Percentiles rank a stretch among this genome's conserved stretches.
These are phyloP conservation scores for Lentinula lateritia DNA, from an alignment of 768 basidiomycete species.

Conservation along the genomic window DNA sequence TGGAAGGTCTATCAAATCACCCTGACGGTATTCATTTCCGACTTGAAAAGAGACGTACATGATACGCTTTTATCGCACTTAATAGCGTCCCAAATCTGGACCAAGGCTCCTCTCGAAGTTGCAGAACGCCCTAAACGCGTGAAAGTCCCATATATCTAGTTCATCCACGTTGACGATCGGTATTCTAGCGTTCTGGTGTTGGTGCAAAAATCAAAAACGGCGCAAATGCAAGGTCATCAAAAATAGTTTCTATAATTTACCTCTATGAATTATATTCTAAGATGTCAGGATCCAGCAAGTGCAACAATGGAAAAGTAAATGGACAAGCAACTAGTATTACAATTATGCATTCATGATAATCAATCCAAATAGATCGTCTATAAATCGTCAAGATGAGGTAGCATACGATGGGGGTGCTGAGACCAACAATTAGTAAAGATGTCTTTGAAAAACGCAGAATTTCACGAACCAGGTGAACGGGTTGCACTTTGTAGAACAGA, in stretches of 20 bases:
- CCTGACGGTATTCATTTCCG: no score
- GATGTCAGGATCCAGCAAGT: no score
- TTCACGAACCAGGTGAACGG: conserved; percentile 48
- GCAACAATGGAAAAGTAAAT: not conserved
- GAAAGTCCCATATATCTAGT: no score
- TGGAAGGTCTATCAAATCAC: no score
- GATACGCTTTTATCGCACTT: no score
- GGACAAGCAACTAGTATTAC: not conserved
- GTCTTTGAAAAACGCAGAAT: not conserved
- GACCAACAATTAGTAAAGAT: conserved; percentile 2
- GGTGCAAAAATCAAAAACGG: not conserved
- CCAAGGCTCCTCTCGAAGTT: no score
- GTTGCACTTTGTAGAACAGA: conserved; percentile 52
- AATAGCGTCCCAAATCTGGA: no score
- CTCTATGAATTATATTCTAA: not conserved
- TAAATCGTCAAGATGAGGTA: not conserved
- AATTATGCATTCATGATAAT: not conserved
- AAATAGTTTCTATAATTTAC: no score
- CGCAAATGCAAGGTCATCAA: no score
- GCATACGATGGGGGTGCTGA: conserved; percentile 37
- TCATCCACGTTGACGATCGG: no score
- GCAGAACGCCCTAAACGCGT: no score
- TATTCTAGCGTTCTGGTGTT: not conserved
- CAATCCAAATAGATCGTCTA: not conserved
- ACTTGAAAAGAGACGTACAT: no score